A percentile compares a stretch with the other conserved stretches of the same genome.
These are phyloP conservation scores for Schizophyllum commune DNA, from an alignment of 1,284 basidiomycete species.

Conservation along the genomic window DNA sequence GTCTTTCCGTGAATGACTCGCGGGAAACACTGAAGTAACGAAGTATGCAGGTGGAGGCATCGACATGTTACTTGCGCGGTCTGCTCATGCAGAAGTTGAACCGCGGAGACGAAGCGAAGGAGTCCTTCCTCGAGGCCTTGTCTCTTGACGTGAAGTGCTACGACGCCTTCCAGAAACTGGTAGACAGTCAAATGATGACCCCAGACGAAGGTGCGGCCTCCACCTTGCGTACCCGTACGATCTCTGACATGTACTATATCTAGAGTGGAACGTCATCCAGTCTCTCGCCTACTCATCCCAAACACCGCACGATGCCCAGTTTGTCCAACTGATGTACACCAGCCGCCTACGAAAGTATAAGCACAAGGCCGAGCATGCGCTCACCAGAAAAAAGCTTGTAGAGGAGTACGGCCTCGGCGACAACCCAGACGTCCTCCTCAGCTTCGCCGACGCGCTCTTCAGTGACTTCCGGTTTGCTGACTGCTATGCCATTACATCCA, in stretches of 20 bases:
- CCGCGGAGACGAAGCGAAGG: constrained; percentile 82
- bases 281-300: constrained; percentile 79
- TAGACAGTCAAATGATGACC: constrained; percentile 91
- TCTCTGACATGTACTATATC: background rate
- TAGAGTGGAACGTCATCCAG: constrained; percentile 96
- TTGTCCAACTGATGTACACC: constrained; percentile 88
- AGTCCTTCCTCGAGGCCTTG: constrained; percentile 92
- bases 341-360: constrained; percentile 87
- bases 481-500: constrained; percentile 82
- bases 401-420: constrained; percentile 76
- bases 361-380: constrained; percentile 73
- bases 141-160: constrained; percentile 96
- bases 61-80: constrained; percentile 91
- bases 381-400: constrained; percentile 67
- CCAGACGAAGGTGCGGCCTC: constrained; percentile 71
- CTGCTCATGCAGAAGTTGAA: constrained; percentile 92
- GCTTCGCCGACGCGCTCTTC: constrained; percentile 89
- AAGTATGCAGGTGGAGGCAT: constrained; percentile 73
- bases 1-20: background rate
- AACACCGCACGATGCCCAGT: constrained; percentile 79
- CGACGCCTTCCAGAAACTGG: constrained; percentile 88
- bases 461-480: constrained; percentile 88
- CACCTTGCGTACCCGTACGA: background rate
- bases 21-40: background rate
- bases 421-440: constrained; percentile 89